phyloP scores from a whole-genome alignment of 192 early-diverging fungal species.

The Backusella tarrabulga region DNA sequence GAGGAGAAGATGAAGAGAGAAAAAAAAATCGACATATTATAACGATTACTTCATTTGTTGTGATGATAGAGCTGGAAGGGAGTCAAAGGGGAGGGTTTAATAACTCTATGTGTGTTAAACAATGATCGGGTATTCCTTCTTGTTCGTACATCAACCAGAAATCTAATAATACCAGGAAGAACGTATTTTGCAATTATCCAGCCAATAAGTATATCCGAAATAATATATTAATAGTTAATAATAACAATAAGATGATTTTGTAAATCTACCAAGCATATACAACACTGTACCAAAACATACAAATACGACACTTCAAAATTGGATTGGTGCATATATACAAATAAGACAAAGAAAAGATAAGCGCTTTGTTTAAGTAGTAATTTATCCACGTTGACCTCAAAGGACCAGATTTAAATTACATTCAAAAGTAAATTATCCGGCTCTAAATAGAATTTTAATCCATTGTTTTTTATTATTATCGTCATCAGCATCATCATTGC shows the following conservation, averaged over 20 bases:
- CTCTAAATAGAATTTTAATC: neutral
- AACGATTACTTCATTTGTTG: neutral
- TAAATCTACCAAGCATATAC: no score
- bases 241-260: neutral
- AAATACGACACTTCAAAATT: neutral
- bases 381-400: neutral
- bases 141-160: neutral
- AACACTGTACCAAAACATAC: neutral
- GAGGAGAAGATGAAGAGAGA: neutral
- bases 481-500: neutral
- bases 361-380: neutral
- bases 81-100: neutral
- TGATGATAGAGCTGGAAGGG: neutral
- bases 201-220: neutral
- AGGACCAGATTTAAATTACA: neutral
- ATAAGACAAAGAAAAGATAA: neutral
- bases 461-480: neutral
- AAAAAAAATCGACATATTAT: neutral
- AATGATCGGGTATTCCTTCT: neutral
- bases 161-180: neutral
- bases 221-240: no score
- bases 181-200: neutral
- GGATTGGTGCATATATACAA: neutral
- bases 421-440: neutral
- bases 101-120: slow-evolving; percentile 6